Percentiles rank a stretch among this genome's conserved stretches.
These are phyloP conservation scores for Aspergillus sp. DNA, from an alignment of 2,329 filamentous ascomycete species.

Conservation along the genomic window DNA sequence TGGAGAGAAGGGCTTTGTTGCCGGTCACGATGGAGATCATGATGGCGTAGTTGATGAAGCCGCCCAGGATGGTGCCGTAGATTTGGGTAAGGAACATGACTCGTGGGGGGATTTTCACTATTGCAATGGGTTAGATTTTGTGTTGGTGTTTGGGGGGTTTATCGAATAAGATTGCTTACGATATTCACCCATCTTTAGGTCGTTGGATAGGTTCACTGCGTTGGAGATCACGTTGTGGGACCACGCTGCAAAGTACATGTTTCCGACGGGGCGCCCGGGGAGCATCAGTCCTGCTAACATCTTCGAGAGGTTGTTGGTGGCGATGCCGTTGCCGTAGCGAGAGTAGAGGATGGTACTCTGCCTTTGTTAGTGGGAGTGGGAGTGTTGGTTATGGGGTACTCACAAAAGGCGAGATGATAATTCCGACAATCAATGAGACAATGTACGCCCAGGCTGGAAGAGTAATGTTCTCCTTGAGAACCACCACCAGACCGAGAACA, in stretches of 20 bases:
- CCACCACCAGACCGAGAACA: slow-evolving; percentile 51
- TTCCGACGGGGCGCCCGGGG: slow-evolving; percentile 28
- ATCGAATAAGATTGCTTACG: not conserved
- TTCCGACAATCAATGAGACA: slow-evolving; percentile 44
- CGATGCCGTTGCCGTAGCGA: slow-evolving; percentile 24
- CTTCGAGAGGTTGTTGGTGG: slow-evolving; percentile 29
- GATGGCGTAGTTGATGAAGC: slow-evolving; percentile 57
- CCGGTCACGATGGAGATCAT: slow-evolving; percentile 57
- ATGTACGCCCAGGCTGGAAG: slow-evolving; percentile 53
- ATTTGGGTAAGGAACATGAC: slow-evolving; percentile 60
- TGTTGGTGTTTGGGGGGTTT: not conserved
- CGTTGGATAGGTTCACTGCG: slow-evolving; percentile 27
- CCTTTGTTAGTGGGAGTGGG: not conserved
- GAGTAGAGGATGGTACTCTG: slow-evolving; percentile 18
- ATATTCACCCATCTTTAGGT: slow-evolving; percentile 23
- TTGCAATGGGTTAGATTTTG: not conserved
- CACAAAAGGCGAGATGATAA: slow-evolving; percentile 53
- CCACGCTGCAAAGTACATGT: slow-evolving; percentile 32
- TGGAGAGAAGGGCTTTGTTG: slow-evolving; percentile 52
- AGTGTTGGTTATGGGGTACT: not conserved
- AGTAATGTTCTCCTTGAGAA: slow-evolving; percentile 51
- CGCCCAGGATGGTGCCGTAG: slow-evolving; percentile 58
- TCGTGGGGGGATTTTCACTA: slow-evolving; percentile 58
- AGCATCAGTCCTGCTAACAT: slow-evolving; percentile 30
- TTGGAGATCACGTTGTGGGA: slow-evolving; percentile 32